phyloP scores from a whole-genome alignment of 805 yeast genomes.

The Yarrowia yakushimensis region DNA sequence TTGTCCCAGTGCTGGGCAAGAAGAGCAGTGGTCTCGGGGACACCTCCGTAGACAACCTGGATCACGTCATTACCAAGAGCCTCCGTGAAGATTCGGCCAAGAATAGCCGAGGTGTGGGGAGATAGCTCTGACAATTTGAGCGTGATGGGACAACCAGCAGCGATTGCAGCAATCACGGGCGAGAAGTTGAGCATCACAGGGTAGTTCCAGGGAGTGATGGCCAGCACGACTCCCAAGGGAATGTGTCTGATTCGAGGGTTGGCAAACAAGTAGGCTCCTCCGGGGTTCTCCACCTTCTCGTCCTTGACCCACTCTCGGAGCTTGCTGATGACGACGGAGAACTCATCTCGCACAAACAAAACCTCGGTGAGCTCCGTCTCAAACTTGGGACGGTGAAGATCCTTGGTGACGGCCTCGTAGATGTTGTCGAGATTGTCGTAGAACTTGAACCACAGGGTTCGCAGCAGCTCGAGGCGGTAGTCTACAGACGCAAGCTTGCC shows the following conservation, averaged over 20 bases:
- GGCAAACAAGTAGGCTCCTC: conserved; percentile 29
- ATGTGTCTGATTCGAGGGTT: conserved; percentile 34
- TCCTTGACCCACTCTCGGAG: conserved; percentile 62
- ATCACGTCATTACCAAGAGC: conserved; percentile 56
- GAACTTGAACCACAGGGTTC: conserved; percentile 62
- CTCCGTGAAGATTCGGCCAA: conserved; percentile 52
- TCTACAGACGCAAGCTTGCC: conserved; percentile 51
- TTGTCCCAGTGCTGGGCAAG: conserved; percentile 69
- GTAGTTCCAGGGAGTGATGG: conserved; percentile 75
- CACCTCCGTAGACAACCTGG: conserved; percentile 67
- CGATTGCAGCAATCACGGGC: conserved; percentile 73
- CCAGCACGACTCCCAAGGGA: conserved; percentile 59
- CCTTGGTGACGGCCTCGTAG: conserved; percentile 56
- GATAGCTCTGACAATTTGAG: conserved; percentile 70
- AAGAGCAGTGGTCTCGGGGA: conserved; percentile 57
- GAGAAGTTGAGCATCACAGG: conserved; percentile 61
- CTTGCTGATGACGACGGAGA: conserved; percentile 54
- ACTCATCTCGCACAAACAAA: conserved; percentile 49
- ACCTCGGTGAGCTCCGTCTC: conserved; percentile 66
- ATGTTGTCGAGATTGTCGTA: conserved; percentile 55
- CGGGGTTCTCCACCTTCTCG: conserved; percentile 31
- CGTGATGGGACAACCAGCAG: conserved; percentile 77
- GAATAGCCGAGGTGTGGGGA: conserved; percentile 54
- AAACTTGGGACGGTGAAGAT: conserved; percentile 59
- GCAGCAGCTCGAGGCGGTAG: conserved; percentile 57